Conservation (phyloP, 345 rosid species). For the Gossypium bickii region DNA sequence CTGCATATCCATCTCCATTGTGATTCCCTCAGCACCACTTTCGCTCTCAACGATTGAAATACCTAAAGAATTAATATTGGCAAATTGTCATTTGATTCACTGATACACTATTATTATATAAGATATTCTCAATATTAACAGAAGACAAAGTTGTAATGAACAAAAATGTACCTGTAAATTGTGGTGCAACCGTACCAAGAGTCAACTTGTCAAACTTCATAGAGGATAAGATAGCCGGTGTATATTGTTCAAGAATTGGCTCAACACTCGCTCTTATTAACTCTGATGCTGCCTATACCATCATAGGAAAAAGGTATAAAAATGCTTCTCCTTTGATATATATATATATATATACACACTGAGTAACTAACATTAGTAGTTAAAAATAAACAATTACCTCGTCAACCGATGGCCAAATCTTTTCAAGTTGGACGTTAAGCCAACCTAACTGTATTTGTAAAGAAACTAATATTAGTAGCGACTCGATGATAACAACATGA, state of each 20-base stretch:
- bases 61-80: conserved; percentile 35
- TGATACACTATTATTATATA: background rate
- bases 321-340: background rate
- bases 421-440: conserved; percentile 75
- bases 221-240: conserved; percentile 65
- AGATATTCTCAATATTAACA: background rate
- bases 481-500: background rate
- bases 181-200: conserved; percentile 96
- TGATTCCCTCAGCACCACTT: conserved; percentile 41
- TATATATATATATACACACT: background rate
- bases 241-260: conserved; percentile 81
- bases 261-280: conserved; percentile 69
- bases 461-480: conserved; percentile 21
- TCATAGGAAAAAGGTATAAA: background rate
- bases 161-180: conserved; percentile 63
- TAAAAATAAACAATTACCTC: conserved; percentile 34
- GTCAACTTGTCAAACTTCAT: conserved; percentile 76
- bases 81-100: background rate
- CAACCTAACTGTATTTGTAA: conserved; percentile 59
- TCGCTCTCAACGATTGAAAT: conserved; percentile 60
- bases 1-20: conserved; percentile 87
- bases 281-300: conserved; percentile 83
- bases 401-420: conserved; percentile 90
- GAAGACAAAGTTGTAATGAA: background rate
- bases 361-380: too few species aligned